These are phyloP conservation scores for Aspergillus tamarii DNA, from an alignment of 2,329 filamentous ascomycete genomes.

Conservation along the genomic window DNA sequence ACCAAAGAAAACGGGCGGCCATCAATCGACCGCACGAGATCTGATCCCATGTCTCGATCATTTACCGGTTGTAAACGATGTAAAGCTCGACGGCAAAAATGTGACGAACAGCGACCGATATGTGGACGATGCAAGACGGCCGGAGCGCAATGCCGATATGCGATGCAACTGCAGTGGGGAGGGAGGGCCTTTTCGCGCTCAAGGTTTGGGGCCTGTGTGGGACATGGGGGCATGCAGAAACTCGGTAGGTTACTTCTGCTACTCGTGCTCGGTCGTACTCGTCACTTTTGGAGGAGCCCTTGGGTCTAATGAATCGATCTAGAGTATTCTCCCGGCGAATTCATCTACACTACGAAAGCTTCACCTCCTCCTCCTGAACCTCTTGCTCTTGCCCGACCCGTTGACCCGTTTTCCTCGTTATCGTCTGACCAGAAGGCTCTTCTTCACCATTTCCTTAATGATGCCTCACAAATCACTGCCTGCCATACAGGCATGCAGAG, in stretches of 20 bases:
- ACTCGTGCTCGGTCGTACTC: neutral
- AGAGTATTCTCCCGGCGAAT: slow-evolving; percentile 46
- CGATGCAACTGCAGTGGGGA: slow-evolving; percentile 48
- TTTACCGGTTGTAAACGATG: slow-evolving; percentile 49
- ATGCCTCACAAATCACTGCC: slow-evolving; percentile 47
- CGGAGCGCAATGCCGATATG: slow-evolving; percentile 43
- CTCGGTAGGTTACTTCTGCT: slow-evolving; percentile 29
- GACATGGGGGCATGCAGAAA: slow-evolving; percentile 39
- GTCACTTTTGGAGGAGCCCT: neutral
- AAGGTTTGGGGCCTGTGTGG: slow-evolving; percentile 41
- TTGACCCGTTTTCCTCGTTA: slow-evolving; percentile 44
- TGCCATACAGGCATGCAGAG: slow-evolving; percentile 45
- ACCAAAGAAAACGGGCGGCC: neutral
- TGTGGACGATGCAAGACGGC: slow-evolving; percentile 46
- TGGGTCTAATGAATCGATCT: slow-evolving; percentile 3
- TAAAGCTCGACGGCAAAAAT: slow-evolving; percentile 50
- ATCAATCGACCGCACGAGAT: slow-evolving; percentile 6
- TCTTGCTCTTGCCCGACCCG: slow-evolving; percentile 30
- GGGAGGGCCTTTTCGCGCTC: slow-evolving; percentile 46
- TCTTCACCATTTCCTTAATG: slow-evolving; percentile 46
- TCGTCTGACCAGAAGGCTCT: slow-evolving; percentile 40
- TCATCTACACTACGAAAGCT: slow-evolving; percentile 41
- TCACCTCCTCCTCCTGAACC: slow-evolving; percentile 21
- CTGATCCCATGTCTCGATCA: slow-evolving; percentile 42
- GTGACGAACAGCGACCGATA: slow-evolving; percentile 46